Base-by-base conservation (phyloP, 306 rosid species). In the Mimosa pudica region DNA sequence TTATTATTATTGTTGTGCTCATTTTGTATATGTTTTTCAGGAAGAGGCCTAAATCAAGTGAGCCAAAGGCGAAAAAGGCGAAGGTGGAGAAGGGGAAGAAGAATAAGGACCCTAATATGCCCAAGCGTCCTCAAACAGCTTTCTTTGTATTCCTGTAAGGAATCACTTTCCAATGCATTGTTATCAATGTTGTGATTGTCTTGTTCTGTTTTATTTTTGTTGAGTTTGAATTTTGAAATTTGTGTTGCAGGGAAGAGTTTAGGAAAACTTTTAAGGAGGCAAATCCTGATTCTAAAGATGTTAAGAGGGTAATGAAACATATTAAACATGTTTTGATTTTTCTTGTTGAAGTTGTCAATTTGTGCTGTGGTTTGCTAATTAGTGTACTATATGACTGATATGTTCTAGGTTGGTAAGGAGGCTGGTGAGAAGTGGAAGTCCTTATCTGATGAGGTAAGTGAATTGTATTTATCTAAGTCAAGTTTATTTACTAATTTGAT, bases 341-440 rank as follows among this genome's bases (percentile, higher is more conserved):
- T 35, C 36, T 55, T 14, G 4, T 17, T 49, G 12, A 32, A 10
- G 20, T 12, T 47, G 4, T 38, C 32, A 46, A 0, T 10, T 35
- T 0, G 1, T 60, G 24, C 2, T 6, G 4, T 2, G 10, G 0
- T 77, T 82, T 1, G 32, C 13, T 76, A 38, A n/a, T 8, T 14
- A 7, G n/a, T 2, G 4, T 72, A 0, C 20, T 44, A 13, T 0
- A 36, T 41, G 38, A 11, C 71, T 41, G 72, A 30, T 7, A 12
- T 24, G 30, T 0, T 65, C 3, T 69, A 92, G 98, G 98, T 91
- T 82, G 87, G 88, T 10, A 95, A 84, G 73, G 93, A 91, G 75
- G 96, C 88, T 58, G 99, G 98, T 69, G 97, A 87, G 85, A 91
- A 86, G 84, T 93, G 98, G 98, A 89, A 57, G 80, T 86, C 89